A percentile compares a stretch with the other conserved stretches of the same genome.
These are phyloP conservation scores for Phanerochaete carnosa DNA, from an alignment of 768 basidiomycete species.

Conservation along the genomic window DNA sequence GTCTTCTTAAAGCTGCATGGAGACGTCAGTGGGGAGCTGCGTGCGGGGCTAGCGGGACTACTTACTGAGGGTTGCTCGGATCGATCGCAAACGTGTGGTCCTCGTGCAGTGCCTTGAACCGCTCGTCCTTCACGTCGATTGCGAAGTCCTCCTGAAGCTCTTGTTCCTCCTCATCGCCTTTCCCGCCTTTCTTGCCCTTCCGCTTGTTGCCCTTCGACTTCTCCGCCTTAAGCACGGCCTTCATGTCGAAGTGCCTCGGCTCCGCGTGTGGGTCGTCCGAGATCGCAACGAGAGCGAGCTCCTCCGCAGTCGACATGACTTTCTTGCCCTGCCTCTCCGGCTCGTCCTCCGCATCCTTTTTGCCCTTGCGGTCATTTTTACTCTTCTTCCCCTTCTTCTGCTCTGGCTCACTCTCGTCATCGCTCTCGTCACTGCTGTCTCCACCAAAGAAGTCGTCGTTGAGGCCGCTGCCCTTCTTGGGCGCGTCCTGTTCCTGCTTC, in stretches of 20 bases:
- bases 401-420: slow-evolving; percentile 14
- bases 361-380: slow-evolving; percentile 15
- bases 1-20: slow-evolving; percentile 85
- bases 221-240: slow-evolving; percentile 83
- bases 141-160: slow-evolving; percentile 80
- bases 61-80: slow-evolving; percentile 92
- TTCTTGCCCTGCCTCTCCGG: slow-evolving; percentile 19
- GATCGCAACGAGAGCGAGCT: slow-evolving; percentile 59
- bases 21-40: slow-evolving; percentile 7
- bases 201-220: slow-evolving; percentile 50
- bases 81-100: slow-evolving; percentile 94
- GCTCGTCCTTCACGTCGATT: slow-evolving; percentile 81
- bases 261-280: slow-evolving; percentile 53
- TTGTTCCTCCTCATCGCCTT: slow-evolving; percentile 47
- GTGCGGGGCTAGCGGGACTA: slow-evolving; percentile 13
- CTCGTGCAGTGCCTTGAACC: slow-evolving; percentile 86
- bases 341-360: not conserved
- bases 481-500: slow-evolving; percentile 23
- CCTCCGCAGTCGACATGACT: slow-evolving; percentile 53
- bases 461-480: slow-evolving; percentile 17
- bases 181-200: slow-evolving; percentile 41
- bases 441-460: slow-evolving; percentile 80
- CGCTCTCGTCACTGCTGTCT: slow-evolving; percentile 35
- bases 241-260: slow-evolving; percentile 85
- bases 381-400: slow-evolving; percentile 20